A percentile compares a stretch with the other conserved stretches of the same genome.
Conservation (phyloP, 2,329 filamentous ascomycete genomes). For the Neonectria ditissima region DNA sequence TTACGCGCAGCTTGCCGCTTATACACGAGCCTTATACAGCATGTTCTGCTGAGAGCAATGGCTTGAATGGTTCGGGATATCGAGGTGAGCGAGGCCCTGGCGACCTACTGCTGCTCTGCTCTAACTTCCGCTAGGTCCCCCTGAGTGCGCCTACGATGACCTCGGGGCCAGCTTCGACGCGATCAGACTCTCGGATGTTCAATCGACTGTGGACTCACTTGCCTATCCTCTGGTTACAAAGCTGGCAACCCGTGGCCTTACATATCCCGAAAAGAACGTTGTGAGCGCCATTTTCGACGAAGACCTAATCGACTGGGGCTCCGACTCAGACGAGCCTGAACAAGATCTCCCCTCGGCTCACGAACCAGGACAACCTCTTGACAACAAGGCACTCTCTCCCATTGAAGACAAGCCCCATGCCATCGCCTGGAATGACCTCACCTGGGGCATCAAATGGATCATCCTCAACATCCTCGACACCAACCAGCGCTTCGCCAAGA, state of each 20-base stretch:
- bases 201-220: neutral
- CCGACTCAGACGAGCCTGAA: constrained; percentile 2
- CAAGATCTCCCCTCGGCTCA: neutral
- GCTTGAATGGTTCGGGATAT: neutral
- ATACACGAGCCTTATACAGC: neutral
- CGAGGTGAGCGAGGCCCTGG: neutral
- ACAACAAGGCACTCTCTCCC: neutral
- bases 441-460: constrained; percentile 42
- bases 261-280: constrained; percentile 1
- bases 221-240: neutral
- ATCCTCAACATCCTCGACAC: constrained; percentile 40
- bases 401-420: neutral
- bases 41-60: neutral
- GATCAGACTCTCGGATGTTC: neutral
- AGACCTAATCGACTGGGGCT: constrained; percentile 31
- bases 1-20: neutral
- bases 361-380: neutral
- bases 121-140: neutral
- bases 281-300: constrained; percentile 16
- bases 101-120: neutral
- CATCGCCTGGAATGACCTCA: constrained; percentile 40
- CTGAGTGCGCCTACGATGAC: neutral
- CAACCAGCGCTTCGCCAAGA: constrained; percentile 36
- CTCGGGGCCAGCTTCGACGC: neutral
- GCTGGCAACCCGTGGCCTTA: neutral